Percentiles rank a stretch among this genome's conserved stretches.
Conservation (phyloP, 2,329 filamentous ascomycete species). For the Phaeomoniella chlamydospora region DNA sequence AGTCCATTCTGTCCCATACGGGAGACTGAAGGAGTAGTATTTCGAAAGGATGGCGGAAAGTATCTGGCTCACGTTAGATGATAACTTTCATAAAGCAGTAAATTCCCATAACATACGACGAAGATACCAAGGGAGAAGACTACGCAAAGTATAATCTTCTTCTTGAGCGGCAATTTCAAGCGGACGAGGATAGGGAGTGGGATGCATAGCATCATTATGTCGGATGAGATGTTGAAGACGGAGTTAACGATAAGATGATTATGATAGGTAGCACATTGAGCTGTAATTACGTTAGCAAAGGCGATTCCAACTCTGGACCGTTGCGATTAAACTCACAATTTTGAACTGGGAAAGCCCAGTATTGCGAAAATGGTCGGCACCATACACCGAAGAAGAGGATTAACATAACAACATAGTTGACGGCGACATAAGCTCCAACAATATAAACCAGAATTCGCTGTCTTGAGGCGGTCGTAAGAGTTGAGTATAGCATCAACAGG, state of each 20-base stretch:
- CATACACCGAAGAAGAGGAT: slow-evolving; percentile 36
- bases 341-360: slow-evolving; percentile 31
- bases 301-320: background rate
- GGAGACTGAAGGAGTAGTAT: slow-evolving; percentile 28
- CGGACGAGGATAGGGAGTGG: slow-evolving; percentile 26
- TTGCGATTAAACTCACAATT: slow-evolving; percentile 8
- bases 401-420: slow-evolving; percentile 34
- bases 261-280: slow-evolving; percentile 26
- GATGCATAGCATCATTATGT: slow-evolving; percentile 26
- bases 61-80: slow-evolving; percentile 13
- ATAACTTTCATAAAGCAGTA: slow-evolving; percentile 15
- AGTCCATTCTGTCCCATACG: slow-evolving; percentile 23
- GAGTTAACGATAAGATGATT: slow-evolving; percentile 31
- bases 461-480: slow-evolving; percentile 5
- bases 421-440: slow-evolving; percentile 27
- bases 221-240: slow-evolving; percentile 30
- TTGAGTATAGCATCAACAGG: slow-evolving; percentile 36
- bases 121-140: slow-evolving; percentile 31
- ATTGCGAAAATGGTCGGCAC: slow-evolving; percentile 33
- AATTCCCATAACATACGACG: slow-evolving; percentile 15
- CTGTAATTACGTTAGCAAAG: slow-evolving; percentile 1
- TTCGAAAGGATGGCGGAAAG: slow-evolving; percentile 34
- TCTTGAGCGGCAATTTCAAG: slow-evolving; percentile 23
- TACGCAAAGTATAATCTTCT: slow-evolving; percentile 25
- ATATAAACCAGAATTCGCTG: slow-evolving; percentile 22